Evolutionary conservation across 441 rosid species (phyloP), one percentile per base, ranked within the genome.

Genomic region (Arabidopsis lyrata): DNA sequence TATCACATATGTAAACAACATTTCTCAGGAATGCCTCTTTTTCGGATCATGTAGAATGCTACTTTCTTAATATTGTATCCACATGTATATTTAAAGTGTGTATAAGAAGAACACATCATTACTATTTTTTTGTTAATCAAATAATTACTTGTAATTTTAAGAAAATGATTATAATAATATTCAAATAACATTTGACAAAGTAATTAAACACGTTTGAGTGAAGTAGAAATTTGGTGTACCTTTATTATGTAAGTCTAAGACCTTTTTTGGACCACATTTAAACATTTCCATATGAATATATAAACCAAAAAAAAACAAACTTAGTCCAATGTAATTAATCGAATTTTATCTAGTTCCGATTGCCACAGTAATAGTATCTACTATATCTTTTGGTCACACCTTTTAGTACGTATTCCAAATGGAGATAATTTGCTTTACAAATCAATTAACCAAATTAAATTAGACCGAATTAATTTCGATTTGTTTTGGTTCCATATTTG

Each of bases 51-150:
- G 45, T 68, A 68, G 41, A 18, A 22, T 14, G 9, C 57, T 45
- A 45, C 47, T 45, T 36, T 59, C 20, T 24, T 35, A 48, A 49
- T 36, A 57, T 69, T 45, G 47, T 69, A 69, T 34, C 66, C 57
- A 49, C 74, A 60, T 60, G 14, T n/a, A n/a, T n/a, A n/a, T n/a
- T n/a, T 39, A 39, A 67, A 53, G 18, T 38, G 39, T 48, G 12
- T 29, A 31, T 42, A 32, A 1, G 14, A 24, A 52, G 36, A 39
- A 67, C 12, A 53, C 61, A 66, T 53, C 29, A 38, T 53, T 22
- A 15, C 13, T 24, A 24, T 2, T 24, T 24, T 24, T 22, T 3
- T 24, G 2, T 2, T 24, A 24, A 24, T 24, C 0, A 24, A 24
- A 24, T 24, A 24, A 24, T 24, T 24, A 24, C 27, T 24, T 34